A percentile compares a stretch with the other conserved stretches of the same genome.
These are phyloP conservation scores for Rhynchospora tenuis DNA, from an alignment of 176 grass and related monocot species.

Conservation along the genomic window DNA sequence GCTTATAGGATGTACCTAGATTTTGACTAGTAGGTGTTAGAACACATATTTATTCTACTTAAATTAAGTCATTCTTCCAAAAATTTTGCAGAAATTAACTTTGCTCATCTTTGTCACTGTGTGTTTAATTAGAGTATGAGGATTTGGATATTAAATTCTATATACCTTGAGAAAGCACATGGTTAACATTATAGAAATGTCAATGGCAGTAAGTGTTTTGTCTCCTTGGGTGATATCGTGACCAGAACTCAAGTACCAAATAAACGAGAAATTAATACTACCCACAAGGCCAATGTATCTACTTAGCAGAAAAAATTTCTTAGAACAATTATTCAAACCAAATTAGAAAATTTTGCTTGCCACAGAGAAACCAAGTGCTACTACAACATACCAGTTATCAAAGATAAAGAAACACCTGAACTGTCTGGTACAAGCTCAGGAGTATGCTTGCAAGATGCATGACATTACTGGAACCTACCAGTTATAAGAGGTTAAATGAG, in stretches of 20 bases:
- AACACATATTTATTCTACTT: background rate
- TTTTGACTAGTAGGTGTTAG: constrained; percentile 31
- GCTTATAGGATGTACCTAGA: constrained; percentile 90
- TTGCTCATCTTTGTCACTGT: background rate
- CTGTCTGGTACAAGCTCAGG: background rate
- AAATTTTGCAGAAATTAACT: background rate
- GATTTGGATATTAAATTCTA: background rate
- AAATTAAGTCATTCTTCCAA: background rate
- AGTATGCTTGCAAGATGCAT: background rate
- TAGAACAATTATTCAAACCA: background rate
- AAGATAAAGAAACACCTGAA: background rate
- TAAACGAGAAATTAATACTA: background rate
- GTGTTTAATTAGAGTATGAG: background rate
- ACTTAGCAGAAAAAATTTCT: background rate
- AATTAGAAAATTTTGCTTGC: background rate
- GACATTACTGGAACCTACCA: background rate
- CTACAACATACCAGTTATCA: background rate
- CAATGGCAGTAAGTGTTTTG: background rate
- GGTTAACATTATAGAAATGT: background rate
- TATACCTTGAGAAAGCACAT: background rate
- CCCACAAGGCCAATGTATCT: background rate
- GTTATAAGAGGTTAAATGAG: background rate
- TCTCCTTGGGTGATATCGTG: background rate
- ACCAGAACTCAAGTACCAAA: background rate
- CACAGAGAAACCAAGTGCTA: background rate